Evolutionary conservation across 148 eudicot genomes (phyloP).

Genomic region (Silene latifolia): DNA sequence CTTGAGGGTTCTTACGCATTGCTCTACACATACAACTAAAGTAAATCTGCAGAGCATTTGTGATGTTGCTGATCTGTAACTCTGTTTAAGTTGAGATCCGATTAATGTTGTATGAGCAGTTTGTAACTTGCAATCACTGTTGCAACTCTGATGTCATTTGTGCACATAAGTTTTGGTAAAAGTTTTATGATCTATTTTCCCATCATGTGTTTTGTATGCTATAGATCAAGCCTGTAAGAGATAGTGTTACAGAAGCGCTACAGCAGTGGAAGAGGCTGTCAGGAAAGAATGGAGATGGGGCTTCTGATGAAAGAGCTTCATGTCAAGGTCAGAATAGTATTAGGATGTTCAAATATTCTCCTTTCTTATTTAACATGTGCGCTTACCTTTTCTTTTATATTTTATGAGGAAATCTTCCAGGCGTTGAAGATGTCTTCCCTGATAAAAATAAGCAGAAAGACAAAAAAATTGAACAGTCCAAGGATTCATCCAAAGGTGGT

Average conservation of each 20-base stretch:
- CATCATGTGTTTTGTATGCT: neutral
- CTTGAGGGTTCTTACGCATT: neutral
- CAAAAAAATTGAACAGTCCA: slow-evolving; percentile 34
- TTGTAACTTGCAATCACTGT: neutral
- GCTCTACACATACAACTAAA: neutral
- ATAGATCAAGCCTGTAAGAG: slow-evolving; percentile 96
- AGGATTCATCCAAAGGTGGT: slow-evolving; percentile 45
- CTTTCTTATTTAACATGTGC: neutral
- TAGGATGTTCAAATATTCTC: slow-evolving; percentile 14
- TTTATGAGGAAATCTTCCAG: slow-evolving; percentile 31
- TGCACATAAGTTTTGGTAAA: neutral
- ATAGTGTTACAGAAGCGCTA: slow-evolving; percentile 86
- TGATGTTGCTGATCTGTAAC: neutral
- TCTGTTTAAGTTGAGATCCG: neutral
- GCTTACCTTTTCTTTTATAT: slow-evolving; percentile 13
- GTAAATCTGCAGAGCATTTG: neutral
- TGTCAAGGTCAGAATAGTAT: slow-evolving; percentile 39
- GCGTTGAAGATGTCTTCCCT: slow-evolving; percentile 39
- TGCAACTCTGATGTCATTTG: neutral
- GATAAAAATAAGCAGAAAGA: slow-evolving; percentile 38
- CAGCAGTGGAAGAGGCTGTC: slow-evolving; percentile 82
- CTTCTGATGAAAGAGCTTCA: slow-evolving; percentile 45
- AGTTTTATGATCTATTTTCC: neutral
- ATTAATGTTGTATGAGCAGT: too few relatives aligned
- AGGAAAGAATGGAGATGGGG: slow-evolving; percentile 56